Evolutionary conservation across 192 early-diverging fungal species (phyloP).

Genomic region (Linnemannia exigua): DNA sequence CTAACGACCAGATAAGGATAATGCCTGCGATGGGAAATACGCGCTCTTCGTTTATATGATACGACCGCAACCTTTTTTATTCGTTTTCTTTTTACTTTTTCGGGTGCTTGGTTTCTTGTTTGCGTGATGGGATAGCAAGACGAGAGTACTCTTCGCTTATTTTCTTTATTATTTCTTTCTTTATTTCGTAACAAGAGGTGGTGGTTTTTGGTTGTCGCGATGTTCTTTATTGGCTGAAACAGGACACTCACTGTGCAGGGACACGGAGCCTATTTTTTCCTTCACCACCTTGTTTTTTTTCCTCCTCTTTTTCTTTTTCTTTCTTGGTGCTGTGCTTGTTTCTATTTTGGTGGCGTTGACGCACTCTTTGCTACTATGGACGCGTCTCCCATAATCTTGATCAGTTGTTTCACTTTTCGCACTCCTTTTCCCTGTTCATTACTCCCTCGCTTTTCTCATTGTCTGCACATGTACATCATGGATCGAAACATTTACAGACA

Average conservation of each 20-base stretch:
- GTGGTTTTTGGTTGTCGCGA: background rate
- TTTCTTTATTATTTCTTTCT: conserved; percentile 9
- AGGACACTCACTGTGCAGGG: background rate
- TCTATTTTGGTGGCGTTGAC: background rate
- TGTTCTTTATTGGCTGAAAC: background rate
- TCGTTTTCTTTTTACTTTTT: conserved; percentile 7
- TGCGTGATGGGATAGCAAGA: background rate
- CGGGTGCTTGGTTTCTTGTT: background rate
- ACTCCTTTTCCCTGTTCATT: too few relatives aligned
- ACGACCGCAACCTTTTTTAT: conserved; percentile 8
- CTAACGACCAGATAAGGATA: conserved; percentile 52
- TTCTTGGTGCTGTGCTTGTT: background rate
- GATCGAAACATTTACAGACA: background rate
- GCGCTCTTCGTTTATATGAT: conserved; percentile 31
- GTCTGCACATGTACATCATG: background rate
- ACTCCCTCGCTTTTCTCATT: too few relatives aligned
- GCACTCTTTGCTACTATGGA: background rate
- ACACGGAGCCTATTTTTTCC: background rate
- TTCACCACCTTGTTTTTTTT: background rate
- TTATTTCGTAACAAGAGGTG: background rate
- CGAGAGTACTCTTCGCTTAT: background rate
- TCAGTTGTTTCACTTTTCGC: background rate
- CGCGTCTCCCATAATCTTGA: background rate
- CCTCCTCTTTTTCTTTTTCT: background rate
- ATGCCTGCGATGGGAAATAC: conserved; percentile 52